Conservation (phyloP, 1,139 yeast genomes). For the Yamadazyma oceani region DNA sequence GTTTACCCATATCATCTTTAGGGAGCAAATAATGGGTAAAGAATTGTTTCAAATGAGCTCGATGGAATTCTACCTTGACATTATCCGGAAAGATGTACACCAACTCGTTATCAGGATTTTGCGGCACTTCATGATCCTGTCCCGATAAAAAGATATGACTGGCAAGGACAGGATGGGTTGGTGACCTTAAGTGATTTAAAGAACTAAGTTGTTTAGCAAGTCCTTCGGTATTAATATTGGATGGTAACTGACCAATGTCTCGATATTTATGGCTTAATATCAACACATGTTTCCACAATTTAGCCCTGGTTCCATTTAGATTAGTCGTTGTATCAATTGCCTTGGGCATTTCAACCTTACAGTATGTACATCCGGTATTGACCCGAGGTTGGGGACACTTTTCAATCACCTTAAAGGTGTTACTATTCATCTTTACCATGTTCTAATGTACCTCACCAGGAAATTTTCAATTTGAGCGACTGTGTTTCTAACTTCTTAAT, state of each 20-base stretch:
- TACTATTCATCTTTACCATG: background rate
- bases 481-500: too few relatives aligned
- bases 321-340: constrained; percentile 41
- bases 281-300: constrained; percentile 57
- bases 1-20: constrained; percentile 10
- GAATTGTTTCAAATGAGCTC: constrained; percentile 36
- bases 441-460: background rate
- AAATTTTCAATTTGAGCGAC: too few relatives aligned
- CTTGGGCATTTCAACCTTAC: constrained; percentile 49
- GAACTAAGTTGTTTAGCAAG: constrained; percentile 6
- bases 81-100: constrained; percentile 60
- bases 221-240: constrained; percentile 52
- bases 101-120: constrained; percentile 19
- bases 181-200: constrained; percentile 8
- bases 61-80: constrained; percentile 34
- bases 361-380: constrained; percentile 66
- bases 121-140: constrained; percentile 10
- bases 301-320: constrained; percentile 48
- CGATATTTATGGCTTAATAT: constrained; percentile 42
- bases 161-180: constrained; percentile 48
- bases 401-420: constrained; percentile 14
- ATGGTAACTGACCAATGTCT: constrained; percentile 50
- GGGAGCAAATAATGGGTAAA: constrained; percentile 44
- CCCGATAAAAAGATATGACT: constrained; percentile 38
- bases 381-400: constrained; percentile 51